Evolutionary conservation across 2,329 filamentous ascomycete genomes (phyloP).

Genomic region (Chalaropsis ovoidea): DNA sequence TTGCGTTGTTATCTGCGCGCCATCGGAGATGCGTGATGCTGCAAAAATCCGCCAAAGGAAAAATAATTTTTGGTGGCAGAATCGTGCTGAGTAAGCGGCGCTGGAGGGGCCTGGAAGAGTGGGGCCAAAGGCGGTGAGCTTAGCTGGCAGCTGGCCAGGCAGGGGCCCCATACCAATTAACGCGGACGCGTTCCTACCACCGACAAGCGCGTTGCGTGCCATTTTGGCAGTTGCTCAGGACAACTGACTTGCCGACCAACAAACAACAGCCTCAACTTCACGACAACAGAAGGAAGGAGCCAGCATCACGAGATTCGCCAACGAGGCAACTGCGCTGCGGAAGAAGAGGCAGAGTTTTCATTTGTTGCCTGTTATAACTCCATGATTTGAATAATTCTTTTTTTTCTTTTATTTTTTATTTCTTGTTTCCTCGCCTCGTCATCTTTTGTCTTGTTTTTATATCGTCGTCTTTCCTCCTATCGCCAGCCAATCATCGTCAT

Average conservation of each 20-base stretch:
- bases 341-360: background rate
- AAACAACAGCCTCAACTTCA: background rate
- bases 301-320: background rate
- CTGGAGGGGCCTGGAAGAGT: background rate
- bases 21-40: background rate
- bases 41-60: slow-evolving; percentile 7
- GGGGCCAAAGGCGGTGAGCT: slow-evolving; percentile 19
- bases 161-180: slow-evolving; percentile 19
- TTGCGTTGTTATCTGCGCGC: background rate
- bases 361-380: background rate
- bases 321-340: background rate
- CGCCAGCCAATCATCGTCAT: background rate
- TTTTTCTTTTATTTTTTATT: background rate
- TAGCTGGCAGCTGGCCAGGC: background rate
- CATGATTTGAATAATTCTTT: background rate
- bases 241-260: background rate
- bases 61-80: slow-evolving; percentile 24
- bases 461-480: background rate
- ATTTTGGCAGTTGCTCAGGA: slow-evolving; percentile 7
- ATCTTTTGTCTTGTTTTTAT: background rate
- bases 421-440: background rate
- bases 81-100: slow-evolving; percentile 22
- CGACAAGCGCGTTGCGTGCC: background rate
- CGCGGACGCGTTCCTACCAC: slow-evolving; percentile 12
- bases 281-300: background rate